Percentiles rank a stretch among this genome's conserved stretches.
Conservation (phyloP, 1,284 basidiomycete species). For the Hortiboletus rubellus region DNA sequence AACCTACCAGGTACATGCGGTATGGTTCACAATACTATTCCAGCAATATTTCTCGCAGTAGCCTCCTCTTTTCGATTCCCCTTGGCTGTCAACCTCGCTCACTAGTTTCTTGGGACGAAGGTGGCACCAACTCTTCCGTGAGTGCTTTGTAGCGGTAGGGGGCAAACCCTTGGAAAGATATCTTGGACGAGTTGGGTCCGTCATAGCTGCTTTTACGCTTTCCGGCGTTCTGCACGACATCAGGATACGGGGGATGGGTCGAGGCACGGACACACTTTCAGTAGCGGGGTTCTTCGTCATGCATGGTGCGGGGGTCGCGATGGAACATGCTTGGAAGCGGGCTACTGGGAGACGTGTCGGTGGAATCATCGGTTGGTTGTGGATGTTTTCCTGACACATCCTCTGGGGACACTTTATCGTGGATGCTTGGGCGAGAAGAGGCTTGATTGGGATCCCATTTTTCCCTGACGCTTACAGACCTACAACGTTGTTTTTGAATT, state of each 20-base stretch:
- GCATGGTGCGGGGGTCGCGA: conserved; percentile 50
- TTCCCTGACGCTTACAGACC: conserved; percentile 24
- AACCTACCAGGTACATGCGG: conserved; percentile 43
- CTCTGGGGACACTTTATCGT: conserved; percentile 47
- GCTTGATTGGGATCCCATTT: conserved; percentile 28
- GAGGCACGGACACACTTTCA: conserved; percentile 46
- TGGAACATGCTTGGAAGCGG: conserved; percentile 49
- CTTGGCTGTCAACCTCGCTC: conserved; percentile 43
- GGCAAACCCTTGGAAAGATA: conserved; percentile 31
- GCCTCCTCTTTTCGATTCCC: conserved; percentile 45
- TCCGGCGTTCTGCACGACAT: conserved; percentile 59
- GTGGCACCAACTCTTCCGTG: conserved; percentile 49
- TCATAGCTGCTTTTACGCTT: conserved; percentile 56
- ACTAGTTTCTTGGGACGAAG: conserved; percentile 44
- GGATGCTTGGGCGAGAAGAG: conserved; percentile 53
- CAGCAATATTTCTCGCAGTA: conserved; percentile 38
- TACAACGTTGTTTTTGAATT: conserved; percentile 14
- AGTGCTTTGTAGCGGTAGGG: conserved; percentile 39
- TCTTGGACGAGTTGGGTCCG: conserved; percentile 46
- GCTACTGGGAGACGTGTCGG: conserved; percentile 44
- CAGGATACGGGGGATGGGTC: conserved; percentile 59
- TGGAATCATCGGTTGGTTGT: conserved; percentile 50
- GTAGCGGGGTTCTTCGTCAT: conserved; percentile 57
- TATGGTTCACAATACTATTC: conserved; percentile 44
- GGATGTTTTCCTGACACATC: conserved; percentile 48